phyloP scores from a whole-genome alignment of 176 grass and related monocot species.

The Avena atlantica region DNA sequence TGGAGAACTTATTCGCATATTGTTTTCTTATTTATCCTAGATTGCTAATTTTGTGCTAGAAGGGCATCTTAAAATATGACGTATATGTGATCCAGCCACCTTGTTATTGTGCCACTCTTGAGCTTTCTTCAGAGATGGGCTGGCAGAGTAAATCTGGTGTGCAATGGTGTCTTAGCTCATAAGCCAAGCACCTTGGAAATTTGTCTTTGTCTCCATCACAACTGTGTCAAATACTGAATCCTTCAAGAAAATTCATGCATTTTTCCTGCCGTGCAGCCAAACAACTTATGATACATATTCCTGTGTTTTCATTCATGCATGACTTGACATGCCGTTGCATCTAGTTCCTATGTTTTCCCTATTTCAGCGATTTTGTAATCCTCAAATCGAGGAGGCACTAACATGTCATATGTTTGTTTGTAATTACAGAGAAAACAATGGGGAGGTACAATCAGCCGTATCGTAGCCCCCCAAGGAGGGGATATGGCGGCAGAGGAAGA shows the following conservation, averaged over 20 bases:
- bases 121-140: background rate
- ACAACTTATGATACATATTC: background rate
- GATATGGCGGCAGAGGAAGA: constrained; percentile 78
- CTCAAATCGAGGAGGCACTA: background rate
- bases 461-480: constrained; percentile 83
- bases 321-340: background rate
- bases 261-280: background rate
- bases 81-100: background rate
- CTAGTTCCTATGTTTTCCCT: background rate
- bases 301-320: background rate
- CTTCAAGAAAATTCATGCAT: background rate
- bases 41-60: background rate
- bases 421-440: constrained; percentile 51
- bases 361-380: background rate
- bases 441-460: constrained; percentile 86
- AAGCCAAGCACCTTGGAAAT: background rate
- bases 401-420: background rate
- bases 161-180: background rate
- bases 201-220: background rate
- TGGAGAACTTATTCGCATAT: background rate
- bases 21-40: background rate
- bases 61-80: background rate
- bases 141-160: background rate
- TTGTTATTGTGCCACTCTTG: background rate
- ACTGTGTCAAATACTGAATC: background rate